A percentile compares a stretch with the other conserved stretches of the same genome.
phyloP scores from a whole-genome alignment of 2,329 filamentous ascomycete genomes.

The Verticillium klebahnii region DNA sequence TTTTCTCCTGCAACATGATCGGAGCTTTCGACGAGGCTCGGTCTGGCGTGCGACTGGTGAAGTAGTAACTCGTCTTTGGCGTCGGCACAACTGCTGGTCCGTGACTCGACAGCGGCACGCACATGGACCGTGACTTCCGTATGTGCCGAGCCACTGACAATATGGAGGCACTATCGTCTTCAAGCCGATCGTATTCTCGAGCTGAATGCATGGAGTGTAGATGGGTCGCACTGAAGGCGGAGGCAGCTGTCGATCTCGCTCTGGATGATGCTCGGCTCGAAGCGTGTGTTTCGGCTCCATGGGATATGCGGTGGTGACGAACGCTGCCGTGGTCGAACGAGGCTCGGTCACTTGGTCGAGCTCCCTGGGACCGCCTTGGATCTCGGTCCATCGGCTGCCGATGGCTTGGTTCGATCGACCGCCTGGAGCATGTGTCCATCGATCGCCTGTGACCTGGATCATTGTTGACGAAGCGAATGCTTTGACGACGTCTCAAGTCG shows the following conservation, averaged over 20 bases:
- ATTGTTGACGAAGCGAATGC: conserved; percentile 47
- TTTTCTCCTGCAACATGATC: not conserved
- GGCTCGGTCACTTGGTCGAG: not conserved
- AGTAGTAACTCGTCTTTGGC: conserved; percentile 5
- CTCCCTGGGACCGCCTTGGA: not conserved
- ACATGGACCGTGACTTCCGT: conserved; percentile 53
- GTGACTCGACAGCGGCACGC: conserved; percentile 25
- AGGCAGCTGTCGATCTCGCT: not conserved
- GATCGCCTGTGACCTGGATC: conserved; percentile 6
- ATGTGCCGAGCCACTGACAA: conserved; percentile 45
- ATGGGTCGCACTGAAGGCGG: conserved; percentile 3
- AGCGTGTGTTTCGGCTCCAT: not conserved
- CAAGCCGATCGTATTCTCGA: conserved; percentile 3
- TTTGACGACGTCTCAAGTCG: conserved; percentile 40
- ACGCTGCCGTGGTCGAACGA: not conserved
- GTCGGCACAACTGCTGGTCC: conserved; percentile 1
- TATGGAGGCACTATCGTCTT: conserved; percentile 42
- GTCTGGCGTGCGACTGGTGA: not conserved
- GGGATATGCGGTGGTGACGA: conserved; percentile 2
- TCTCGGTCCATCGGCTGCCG: not conserved
- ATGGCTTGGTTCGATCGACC: not conserved
- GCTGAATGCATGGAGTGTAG: conserved; percentile 6
- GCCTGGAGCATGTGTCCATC: not conserved
- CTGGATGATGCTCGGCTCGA: not conserved
- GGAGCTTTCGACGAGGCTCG: not conserved